phyloP scores from a whole-genome alignment of 805 yeast species.

The Myxozyma geophila region DNA sequence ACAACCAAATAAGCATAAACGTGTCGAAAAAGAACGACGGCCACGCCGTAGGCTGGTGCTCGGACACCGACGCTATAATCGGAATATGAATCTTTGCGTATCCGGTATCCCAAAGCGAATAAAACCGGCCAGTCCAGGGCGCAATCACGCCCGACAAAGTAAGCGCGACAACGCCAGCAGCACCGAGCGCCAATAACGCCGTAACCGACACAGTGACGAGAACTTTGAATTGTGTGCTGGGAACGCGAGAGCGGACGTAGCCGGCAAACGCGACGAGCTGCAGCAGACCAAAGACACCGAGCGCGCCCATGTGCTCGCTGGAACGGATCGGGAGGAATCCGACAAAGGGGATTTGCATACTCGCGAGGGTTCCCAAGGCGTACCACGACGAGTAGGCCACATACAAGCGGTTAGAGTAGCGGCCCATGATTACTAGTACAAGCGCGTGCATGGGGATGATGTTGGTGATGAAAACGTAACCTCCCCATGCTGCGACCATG shows the following conservation, averaged over 20 bases:
- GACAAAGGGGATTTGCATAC: slow-evolving; percentile 99
- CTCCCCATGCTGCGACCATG: slow-evolving; percentile 99
- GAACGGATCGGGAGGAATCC: slow-evolving; percentile 97
- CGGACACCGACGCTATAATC: slow-evolving; percentile 97
- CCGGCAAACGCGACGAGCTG: slow-evolving; percentile 88
- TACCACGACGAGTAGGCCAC: slow-evolving; percentile 97
- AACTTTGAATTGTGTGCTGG: slow-evolving; percentile 72
- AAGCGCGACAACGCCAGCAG: slow-evolving; percentile 72
- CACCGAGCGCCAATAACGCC: slow-evolving; percentile 63
- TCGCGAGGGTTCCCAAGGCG: slow-evolving; percentile 93
- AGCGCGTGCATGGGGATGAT: slow-evolving; percentile 95
- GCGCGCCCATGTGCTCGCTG: slow-evolving; percentile 97
- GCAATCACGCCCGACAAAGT: slow-evolving; percentile 94
- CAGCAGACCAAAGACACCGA: slow-evolving; percentile 93
- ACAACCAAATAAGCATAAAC: slow-evolving; percentile 90
- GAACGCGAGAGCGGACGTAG: slow-evolving; percentile 73
- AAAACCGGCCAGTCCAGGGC: slow-evolving; percentile 99
- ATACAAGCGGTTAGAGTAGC: slow-evolving; percentile 80
- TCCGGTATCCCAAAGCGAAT: slow-evolving; percentile 96
- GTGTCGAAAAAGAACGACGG: slow-evolving; percentile 96
- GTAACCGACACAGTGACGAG: slow-evolving; percentile 57
- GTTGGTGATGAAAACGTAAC: slow-evolving; percentile 97
- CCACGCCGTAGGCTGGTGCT: slow-evolving; percentile 99
- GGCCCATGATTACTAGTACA: slow-evolving; percentile 89
- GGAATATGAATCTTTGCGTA: slow-evolving; percentile 98